Evolutionary conservation across 768 basidiomycete genomes (phyloP).

Genomic region (Psilocybe azurescens): DNA sequence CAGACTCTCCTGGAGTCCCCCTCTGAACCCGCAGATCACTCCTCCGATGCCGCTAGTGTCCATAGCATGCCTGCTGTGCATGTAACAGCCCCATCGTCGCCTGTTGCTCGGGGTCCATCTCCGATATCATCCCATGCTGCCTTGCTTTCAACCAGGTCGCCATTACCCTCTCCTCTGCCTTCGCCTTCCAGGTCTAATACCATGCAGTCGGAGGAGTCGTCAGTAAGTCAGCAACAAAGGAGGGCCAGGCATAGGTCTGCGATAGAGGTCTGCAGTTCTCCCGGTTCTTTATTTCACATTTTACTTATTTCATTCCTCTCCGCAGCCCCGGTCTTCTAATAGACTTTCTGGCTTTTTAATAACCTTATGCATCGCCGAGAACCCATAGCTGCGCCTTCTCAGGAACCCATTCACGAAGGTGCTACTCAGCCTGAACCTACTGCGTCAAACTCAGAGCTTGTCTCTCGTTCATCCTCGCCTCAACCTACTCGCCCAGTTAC

Average conservation of each 20-base stretch:
- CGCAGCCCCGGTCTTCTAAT: conserved; percentile 65
- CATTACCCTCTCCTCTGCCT: conserved; percentile 31
- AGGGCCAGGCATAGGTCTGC: conserved; percentile 54
- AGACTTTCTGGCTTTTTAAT: conserved; percentile 87
- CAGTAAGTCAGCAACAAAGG: conserved; percentile 40
- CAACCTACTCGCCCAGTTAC: conserved; percentile 59
- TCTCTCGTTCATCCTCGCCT: conserved; percentile 63
- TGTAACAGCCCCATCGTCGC: conserved; percentile 44
- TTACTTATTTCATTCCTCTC: conserved; percentile 7
- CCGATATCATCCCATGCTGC: conserved; percentile 19
- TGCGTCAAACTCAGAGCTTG: conserved; percentile 38
- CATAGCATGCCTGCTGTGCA: conserved; percentile 65
- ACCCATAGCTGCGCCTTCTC: conserved; percentile 32
- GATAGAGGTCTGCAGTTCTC: conserved; percentile 57
- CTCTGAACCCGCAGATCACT: conserved; percentile 29
- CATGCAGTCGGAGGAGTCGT: conserved; percentile 30
- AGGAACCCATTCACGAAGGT: conserved; percentile 38
- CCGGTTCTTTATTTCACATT: conserved; percentile 11
- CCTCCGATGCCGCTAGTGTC: conserved; percentile 57
- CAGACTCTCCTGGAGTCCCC: neutral
- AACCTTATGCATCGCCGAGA: conserved; percentile 80
- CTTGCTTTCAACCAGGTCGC: conserved; percentile 10
- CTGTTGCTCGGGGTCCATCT: conserved; percentile 36
- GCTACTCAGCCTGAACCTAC: conserved; percentile 21
- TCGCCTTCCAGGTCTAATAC: conserved; percentile 33